Evolutionary conservation across 305 asterid species (phyloP), one percentile per base, ranked within the genome.

Genomic region (Fraxinus ornus): DNA sequence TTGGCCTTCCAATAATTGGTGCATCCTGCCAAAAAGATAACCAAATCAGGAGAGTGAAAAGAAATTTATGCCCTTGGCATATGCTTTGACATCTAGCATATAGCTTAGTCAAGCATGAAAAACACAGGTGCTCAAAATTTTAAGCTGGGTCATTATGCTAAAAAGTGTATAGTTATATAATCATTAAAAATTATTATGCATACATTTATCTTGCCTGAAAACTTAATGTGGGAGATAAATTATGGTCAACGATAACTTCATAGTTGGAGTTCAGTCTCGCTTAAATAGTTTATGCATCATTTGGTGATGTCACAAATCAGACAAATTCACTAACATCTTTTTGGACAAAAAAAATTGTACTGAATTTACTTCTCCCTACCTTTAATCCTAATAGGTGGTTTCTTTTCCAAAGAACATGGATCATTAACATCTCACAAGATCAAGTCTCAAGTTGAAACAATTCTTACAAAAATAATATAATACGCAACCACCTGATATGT

Each of bases 1-100:
- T 93, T 80, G 99, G 99, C 89, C 94, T 93, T 74, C 99, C 99
- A 77, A 96, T 90, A 84, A 96, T 87, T 76, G 98, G 98, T 30
- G 88, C 90, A 84, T 84, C 91, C 86, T 88, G 98, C 92, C 89
- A 83, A 77, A 89, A 79, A 77, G 60, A 66, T 24, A 84, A 80
- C 24, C 64, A 84, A 86, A 85, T 84, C 68, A 71, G 64, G 78
- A 83, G 71, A 49, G 77, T 15, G 80, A 35, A 21, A 72, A 49
- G 47, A 72, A 47, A 60, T 22, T 57, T 36, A n/a, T 52, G 64
- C 85, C 37, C 39, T 28, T 68, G 19, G 21, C 75, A 28, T 22
- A 76, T 52, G 64, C 64, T 55, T 22, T 76, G 52, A 62, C 37
- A 71, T 82, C 81, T 49, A 41, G 76, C 83, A 30, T 68, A 76